Evolutionary conservation across 1,284 basidiomycete genomes (phyloP), one percentile per base, ranked within the genome.

Genomic region (Puccinia novopanici): DNA sequence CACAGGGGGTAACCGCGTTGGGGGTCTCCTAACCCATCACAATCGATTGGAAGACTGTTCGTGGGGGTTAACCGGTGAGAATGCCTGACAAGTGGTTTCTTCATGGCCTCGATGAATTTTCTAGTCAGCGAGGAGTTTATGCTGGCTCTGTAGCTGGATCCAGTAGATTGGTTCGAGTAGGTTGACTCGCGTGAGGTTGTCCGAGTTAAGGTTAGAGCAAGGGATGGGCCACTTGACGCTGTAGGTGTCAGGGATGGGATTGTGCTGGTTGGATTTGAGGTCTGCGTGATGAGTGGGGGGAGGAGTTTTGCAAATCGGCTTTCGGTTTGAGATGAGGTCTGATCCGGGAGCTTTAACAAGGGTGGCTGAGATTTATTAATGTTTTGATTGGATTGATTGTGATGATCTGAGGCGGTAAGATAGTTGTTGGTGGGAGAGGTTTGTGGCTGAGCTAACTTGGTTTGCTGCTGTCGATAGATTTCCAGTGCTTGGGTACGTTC

Each of bases 51-150:
- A 9, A 72, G 52, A 34, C 70, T 72, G 50, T 55, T 72, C 2
- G 70, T 72, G 19, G 70, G 70, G 15, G 48, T 72, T 30, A 72
- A 34, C 34, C 70, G 48, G 30, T 72, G 27, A 9, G 70, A 55
- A 2, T 72, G 45, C 30, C 34, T 52, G 52, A 17, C 34, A 10
- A 72, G 48, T 24, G 70, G 76, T 48, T 79, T 79, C 17, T 52
- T 59, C 37, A 79, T 57, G 17, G 76, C 67, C 22, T 79, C 67
- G 27, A 79, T 27, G 24, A 79, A 59, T 61, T 79, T 79, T 30
- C 55, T 57, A n/a, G 48, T 50, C 9, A 72, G 50, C 22, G 70
- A 52, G 24, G 50, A 55, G 24, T 9, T 5, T 15, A 52, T 22
- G 34, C 34, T 17, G n/a, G 24, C n/a, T 34, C 15, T 72, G 30